Conservation (phyloP, 495 filamentous ascomycete genomes). For the Friedmanniomyces endolithicus region DNA sequence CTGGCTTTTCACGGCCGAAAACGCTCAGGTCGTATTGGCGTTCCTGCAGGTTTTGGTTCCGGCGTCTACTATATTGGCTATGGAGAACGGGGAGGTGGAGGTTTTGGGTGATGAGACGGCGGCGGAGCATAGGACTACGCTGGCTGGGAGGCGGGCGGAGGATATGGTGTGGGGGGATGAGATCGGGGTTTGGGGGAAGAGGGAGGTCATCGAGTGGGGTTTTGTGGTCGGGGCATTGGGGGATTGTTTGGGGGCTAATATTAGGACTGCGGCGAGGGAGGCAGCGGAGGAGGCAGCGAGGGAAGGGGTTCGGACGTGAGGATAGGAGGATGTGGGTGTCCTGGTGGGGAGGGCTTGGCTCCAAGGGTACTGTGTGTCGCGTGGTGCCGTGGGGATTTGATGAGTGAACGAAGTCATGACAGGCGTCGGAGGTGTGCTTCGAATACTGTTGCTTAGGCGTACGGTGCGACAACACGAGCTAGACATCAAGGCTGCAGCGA, state of each 20-base stretch:
- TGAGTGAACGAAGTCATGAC: no score
- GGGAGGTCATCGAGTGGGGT: neutral
- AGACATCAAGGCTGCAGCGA: no score
- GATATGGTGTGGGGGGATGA: conserved; percentile 4
- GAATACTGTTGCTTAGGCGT: no score
- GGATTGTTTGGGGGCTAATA: conserved; percentile 7
- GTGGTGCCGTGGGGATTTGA: no score
- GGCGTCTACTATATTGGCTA: neutral
- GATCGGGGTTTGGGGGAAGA: neutral
- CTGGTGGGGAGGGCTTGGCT: no score
- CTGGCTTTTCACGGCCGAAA: conserved; percentile 5
- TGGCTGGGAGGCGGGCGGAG: conserved; percentile 2
- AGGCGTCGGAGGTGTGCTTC: no score
- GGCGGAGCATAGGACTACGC: neutral
- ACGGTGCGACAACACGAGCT: no score
- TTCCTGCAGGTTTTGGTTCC: conserved; percentile 14
- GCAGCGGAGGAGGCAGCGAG: neutral
- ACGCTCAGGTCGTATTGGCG: conserved; percentile 9
- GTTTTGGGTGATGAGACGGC: conserved; percentile 9
- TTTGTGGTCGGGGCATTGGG: conserved; percentile 15
- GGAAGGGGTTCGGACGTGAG: neutral
- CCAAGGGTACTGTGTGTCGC: no score
- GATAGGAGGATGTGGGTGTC: no score
- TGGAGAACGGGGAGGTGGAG: conserved; percentile 12
- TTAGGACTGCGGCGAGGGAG: neutral